These are phyloP conservation scores for Cicer yamashitae DNA, from an alignment of 306 rosid species.

Conservation along the genomic window DNA sequence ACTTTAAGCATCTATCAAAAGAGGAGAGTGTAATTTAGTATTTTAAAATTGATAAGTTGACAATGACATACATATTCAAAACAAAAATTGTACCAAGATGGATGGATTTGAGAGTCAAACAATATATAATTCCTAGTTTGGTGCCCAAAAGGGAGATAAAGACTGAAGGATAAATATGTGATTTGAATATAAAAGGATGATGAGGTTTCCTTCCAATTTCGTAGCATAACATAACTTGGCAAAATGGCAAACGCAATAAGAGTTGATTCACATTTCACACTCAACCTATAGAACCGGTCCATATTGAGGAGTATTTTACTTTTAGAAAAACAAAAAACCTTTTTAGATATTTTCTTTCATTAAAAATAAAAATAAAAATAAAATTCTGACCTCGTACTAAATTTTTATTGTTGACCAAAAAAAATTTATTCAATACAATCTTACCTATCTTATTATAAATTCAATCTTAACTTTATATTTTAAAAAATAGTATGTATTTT, in stretches of 20 bases:
- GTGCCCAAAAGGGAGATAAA: neutral
- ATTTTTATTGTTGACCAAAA: neutral
- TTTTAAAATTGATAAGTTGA: neutral
- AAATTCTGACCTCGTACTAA: neutral
- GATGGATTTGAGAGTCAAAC: constrained; percentile 5
- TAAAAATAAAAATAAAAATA: neutral
- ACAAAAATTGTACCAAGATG: neutral
- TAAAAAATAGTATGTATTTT: too few species aligned
- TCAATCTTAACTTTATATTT: too few species aligned
- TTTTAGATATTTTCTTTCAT: neutral
- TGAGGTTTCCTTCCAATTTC: neutral
- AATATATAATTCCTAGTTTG: neutral
- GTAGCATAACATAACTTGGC: neutral
- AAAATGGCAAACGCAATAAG: neutral
- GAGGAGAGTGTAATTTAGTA: neutral
- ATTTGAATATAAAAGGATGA: constrained; percentile 27
- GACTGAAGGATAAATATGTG: constrained; percentile 14
- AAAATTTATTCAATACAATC: too few species aligned
- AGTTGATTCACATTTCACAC: constrained; percentile 5
- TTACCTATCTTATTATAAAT: too few species aligned
- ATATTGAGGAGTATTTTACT: neutral
- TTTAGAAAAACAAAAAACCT: neutral
- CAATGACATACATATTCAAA: constrained; percentile 19
- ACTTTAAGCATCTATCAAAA: too few species aligned
- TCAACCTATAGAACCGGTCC: constrained; percentile 22